These are phyloP conservation scores for Pigoraptor vietnamica DNA, from an alignment of 78 protist genomes.

Conservation along the genomic window DNA sequence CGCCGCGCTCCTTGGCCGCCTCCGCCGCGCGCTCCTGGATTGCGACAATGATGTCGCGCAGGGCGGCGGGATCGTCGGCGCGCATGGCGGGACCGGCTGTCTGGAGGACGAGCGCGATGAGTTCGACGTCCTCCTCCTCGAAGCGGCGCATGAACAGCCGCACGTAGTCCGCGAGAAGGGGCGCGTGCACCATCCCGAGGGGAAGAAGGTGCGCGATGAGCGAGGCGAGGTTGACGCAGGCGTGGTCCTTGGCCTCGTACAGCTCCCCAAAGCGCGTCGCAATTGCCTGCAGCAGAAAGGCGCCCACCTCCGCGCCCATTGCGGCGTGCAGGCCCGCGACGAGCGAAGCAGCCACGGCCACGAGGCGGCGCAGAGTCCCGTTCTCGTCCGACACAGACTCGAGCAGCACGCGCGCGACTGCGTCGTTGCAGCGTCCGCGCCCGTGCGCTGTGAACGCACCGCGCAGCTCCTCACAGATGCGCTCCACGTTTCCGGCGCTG, in stretches of 20 bases:
- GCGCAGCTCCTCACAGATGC: neutral
- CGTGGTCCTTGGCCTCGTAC: neutral
- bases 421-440: neutral
- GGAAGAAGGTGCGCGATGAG: neutral
- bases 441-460: no score
- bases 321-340: neutral
- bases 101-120: neutral
- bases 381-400: neutral
- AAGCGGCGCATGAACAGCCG: neutral
- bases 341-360: neutral
- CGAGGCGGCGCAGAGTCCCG: neutral
- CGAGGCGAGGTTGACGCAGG: neutral
- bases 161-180: neutral
- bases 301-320: neutral
- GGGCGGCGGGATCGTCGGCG: constrained; percentile 15
- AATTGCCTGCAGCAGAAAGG: neutral
- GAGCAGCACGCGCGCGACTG: neutral
- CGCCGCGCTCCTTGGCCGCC: neutral
- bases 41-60: neutral
- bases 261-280: neutral
- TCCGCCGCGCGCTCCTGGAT: neutral
- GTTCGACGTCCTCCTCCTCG: constrained; percentile 2
- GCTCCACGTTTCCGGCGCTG: neutral
- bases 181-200: neutral
- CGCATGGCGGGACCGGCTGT: neutral